Conservation (phyloP, 1,139 yeast species). For the Suhomyces yuchorum region DNA sequence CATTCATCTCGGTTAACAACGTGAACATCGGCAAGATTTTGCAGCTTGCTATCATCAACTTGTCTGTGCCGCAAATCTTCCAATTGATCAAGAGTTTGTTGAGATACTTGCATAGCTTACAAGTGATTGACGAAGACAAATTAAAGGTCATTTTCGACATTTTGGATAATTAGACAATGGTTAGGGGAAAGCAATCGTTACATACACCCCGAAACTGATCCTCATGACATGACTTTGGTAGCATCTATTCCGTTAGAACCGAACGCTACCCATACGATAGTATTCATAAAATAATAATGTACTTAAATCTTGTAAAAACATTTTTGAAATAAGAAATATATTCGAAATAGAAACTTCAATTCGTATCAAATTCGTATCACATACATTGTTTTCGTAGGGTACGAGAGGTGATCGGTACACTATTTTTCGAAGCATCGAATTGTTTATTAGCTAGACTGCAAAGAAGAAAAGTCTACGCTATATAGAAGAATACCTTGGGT, state of each 20-base stretch:
- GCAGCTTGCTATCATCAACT: constrained; percentile 73
- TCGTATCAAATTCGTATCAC: too few species aligned
- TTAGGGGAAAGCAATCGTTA: not conserved
- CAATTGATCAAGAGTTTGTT: constrained; percentile 63
- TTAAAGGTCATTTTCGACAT: constrained; percentile 30
- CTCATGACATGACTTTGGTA: not conserved
- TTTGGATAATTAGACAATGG: constrained; percentile 22
- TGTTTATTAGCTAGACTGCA: too few species aligned
- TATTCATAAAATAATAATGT: not conserved
- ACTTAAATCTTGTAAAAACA: not conserved
- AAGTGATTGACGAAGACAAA: constrained; percentile 42
- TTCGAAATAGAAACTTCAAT: not conserved
- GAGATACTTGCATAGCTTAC: constrained; percentile 61
- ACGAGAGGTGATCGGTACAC: too few species aligned
- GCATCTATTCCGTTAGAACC: not conserved
- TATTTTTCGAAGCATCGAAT: too few species aligned
- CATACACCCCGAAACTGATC: not conserved
- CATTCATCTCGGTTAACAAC: constrained; percentile 77
- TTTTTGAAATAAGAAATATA: not conserved
- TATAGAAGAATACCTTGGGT: too few species aligned
- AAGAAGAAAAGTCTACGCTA: too few species aligned
- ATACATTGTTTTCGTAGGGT: too few species aligned
- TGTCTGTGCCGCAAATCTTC: constrained; percentile 66
- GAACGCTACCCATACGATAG: not conserved
- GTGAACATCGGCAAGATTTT: constrained; percentile 71